Evolutionary conservation across 164 flowering plant genomes (phyloP), one percentile per base, ranked within the genome.

Genomic region (Magnolia kwangsiensis): DNA sequence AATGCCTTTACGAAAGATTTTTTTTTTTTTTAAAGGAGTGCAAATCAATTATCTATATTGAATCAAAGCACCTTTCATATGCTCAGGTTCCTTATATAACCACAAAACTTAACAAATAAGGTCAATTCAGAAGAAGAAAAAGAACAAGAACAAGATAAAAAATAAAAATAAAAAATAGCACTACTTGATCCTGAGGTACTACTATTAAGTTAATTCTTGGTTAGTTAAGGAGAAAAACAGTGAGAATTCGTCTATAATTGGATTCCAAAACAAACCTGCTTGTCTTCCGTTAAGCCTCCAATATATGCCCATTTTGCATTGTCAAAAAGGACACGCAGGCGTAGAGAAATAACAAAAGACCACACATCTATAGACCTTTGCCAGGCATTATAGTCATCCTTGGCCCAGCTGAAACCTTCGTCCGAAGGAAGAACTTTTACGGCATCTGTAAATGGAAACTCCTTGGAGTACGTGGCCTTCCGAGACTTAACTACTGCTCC

Each of bases 341-440:
- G 93, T 19, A 96, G 73, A 20, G 97, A 88, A 66, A 96, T 72
- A 76, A 91, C 88, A 81, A 89, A 91, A 16, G 94, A 86, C 98
- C 99, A 94, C 59, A 96, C 90, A 82, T 96, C 99, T 31, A 89
- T 75, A 64, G 79, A 82, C 86, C 99, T 89, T 76, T 92, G 95
- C 81, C 64, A 61, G 18, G 89, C 78, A 82, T 76, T 94, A 78
- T 94, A 96, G 67, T 91, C 90, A 37, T 92, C 97, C 76, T 87
- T 90, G 20, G 99, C 92, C 98, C 99, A 94, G 75, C 97, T 90
- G 80, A 90, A 96, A 74, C 89, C 86, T 84, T 91, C 94, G 85
- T 91, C 96, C 3, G 92, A 86, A 21, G 95, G 96, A 74, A 94
- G 78, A 79, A 91, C 85, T 84, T 84, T 87, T 4, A 86, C 84